Evolutionary conservation across 768 basidiomycete species (phyloP).

Genomic region (Pleurotus ostreatus): DNA sequence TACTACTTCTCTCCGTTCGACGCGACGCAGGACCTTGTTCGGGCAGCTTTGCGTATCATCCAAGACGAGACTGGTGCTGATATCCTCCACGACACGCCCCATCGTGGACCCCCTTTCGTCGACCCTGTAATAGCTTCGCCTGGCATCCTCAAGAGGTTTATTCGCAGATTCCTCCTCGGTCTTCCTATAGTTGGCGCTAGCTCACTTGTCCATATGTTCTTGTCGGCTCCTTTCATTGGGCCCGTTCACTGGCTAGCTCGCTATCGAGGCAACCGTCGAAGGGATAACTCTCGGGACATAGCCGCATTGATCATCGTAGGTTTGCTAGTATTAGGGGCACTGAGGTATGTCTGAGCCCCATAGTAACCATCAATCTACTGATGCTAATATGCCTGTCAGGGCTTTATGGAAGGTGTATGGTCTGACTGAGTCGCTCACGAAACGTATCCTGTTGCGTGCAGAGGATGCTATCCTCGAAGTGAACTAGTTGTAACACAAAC

Average conservation of each 20-base stretch:
- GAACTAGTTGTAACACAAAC: slow-evolving; percentile 24
- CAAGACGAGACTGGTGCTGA: slow-evolving; percentile 44
- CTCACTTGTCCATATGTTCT: slow-evolving; percentile 68
- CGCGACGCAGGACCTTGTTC: slow-evolving; percentile 56
- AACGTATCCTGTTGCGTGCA: slow-evolving; percentile 61
- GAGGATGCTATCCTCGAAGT: slow-evolving; percentile 84
- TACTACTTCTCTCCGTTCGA: slow-evolving; percentile 51
- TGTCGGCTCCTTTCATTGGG: slow-evolving; percentile 58
- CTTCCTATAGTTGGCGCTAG: slow-evolving; percentile 75
- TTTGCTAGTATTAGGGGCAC: slow-evolving; percentile 57
- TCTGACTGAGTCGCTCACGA: slow-evolving; percentile 54
- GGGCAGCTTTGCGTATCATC: slow-evolving; percentile 59
- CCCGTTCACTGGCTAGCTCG: slow-evolving; percentile 71
- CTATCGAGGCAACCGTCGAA: slow-evolving; percentile 51
- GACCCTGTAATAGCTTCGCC: slow-evolving; percentile 23
- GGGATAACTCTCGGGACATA: slow-evolving; percentile 56
- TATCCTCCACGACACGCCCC: slow-evolving; percentile 29
- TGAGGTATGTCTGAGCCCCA: slow-evolving; percentile 38
- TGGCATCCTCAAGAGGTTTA: slow-evolving; percentile 49
- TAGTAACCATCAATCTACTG: slow-evolving; percentile 6
- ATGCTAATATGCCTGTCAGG: slow-evolving; percentile 31
- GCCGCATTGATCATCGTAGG: slow-evolving; percentile 62
- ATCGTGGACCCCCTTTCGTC: slow-evolving; percentile 10
- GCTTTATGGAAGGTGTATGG: slow-evolving; percentile 69
- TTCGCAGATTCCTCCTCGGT: slow-evolving; percentile 73